Conservation (phyloP, 768 basidiomycete species). For the Lenzites betulinus region DNA sequence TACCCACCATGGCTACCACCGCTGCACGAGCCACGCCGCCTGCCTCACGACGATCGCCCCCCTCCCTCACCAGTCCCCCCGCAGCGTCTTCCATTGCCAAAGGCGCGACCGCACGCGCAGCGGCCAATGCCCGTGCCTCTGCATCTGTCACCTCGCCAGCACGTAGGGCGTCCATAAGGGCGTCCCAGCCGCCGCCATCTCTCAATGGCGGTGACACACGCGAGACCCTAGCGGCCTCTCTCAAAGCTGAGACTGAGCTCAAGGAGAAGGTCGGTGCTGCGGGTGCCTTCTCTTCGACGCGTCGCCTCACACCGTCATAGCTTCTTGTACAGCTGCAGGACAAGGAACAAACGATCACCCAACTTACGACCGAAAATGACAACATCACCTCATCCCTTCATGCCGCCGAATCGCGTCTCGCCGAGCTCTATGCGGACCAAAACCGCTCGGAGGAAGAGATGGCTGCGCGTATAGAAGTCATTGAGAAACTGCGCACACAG, state of each 20-base stretch:
- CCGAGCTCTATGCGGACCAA: slow-evolving; percentile 82
- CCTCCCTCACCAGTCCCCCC: slow-evolving; percentile 45
- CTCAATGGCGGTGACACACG: slow-evolving; percentile 51
- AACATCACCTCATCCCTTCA: slow-evolving; percentile 64
- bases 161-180: slow-evolving; percentile 55
- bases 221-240: slow-evolving; percentile 58
- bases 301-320: slow-evolving; percentile 39
- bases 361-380: slow-evolving; percentile 64
- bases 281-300: not conserved
- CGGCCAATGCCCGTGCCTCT: slow-evolving; percentile 56
- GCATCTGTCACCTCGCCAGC: slow-evolving; percentile 53
- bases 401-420: slow-evolving; percentile 69
- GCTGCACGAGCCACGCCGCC: slow-evolving; percentile 49
- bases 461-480: slow-evolving; percentile 77
- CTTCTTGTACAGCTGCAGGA: slow-evolving; percentile 77
- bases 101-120: slow-evolving; percentile 65
- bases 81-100: slow-evolving; percentile 47
- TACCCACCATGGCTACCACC: slow-evolving; percentile 45
- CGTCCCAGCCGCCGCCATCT: slow-evolving; percentile 40
- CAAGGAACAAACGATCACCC: slow-evolving; percentile 69
- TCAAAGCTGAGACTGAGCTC: slow-evolving; percentile 77
- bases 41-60: slow-evolving; percentile 45
- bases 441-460: slow-evolving; percentile 80
- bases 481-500: slow-evolving; percentile 79
- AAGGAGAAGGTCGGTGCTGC: slow-evolving; percentile 68